Conservation (phyloP, 1,139 yeast genomes). For the Magnusiomyces ingens region DNA sequence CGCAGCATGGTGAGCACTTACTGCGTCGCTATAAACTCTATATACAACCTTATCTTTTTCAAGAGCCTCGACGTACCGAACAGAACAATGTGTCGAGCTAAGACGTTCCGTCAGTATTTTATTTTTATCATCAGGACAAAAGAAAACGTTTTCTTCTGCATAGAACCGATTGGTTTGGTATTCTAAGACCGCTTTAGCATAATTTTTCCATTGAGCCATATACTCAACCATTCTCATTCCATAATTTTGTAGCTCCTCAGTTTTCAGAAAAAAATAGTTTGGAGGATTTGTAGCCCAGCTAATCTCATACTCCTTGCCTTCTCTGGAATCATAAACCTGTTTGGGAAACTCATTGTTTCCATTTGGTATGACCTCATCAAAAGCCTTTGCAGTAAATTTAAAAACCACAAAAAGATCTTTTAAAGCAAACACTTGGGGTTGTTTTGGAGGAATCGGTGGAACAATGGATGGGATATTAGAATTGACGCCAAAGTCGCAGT, state of each 20-base stretch:
- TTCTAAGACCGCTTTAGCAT: neutral
- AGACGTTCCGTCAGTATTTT: neutral
- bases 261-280: neutral
- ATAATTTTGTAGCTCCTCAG: neutral
- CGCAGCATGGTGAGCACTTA: neutral
- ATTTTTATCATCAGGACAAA: too few relatives aligned
- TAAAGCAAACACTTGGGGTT: neutral
- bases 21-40: neutral
- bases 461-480: neutral
- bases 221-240: neutral
- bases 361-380: neutral
- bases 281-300: neutral
- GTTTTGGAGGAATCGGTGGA: neutral
- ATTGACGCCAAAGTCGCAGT: too few relatives aligned
- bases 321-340: neutral
- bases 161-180: neutral
- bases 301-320: neutral
- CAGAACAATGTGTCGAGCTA: neutral
- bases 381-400: neutral
- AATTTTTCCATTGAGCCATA: neutral
- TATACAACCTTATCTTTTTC: neutral
- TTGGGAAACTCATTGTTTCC: neutral
- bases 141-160: neutral
- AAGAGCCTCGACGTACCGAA: neutral
- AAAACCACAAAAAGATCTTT: neutral